These are phyloP conservation scores for Boletus patriciae DNA, from an alignment of 768 basidiomycete species.

Conservation along the genomic window DNA sequence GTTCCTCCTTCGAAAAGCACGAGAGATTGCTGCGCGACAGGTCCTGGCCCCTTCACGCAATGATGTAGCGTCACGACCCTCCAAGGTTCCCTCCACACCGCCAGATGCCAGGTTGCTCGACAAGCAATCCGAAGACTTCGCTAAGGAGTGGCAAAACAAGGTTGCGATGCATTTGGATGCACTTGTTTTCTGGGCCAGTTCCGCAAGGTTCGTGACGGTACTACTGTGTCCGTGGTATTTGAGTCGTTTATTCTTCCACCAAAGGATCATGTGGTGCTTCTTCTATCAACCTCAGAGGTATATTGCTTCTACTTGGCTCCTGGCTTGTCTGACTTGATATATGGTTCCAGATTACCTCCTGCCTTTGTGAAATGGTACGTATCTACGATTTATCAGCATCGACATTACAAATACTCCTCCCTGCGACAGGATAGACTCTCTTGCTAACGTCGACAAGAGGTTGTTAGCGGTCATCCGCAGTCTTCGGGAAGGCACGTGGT, in stretches of 20 bases:
- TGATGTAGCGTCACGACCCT: not conserved
- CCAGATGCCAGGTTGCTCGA: not conserved
- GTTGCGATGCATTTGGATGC: constrained; percentile 59
- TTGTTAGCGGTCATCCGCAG: constrained; percentile 54
- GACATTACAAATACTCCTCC: not conserved
- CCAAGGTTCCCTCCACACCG: not conserved
- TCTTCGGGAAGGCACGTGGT: constrained; percentile 57
- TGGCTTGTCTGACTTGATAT: constrained; percentile 2
- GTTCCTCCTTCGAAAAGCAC: constrained; percentile 39
- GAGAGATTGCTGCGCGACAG: not conserved
- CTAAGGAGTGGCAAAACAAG: constrained; percentile 31
- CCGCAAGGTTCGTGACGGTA: constrained; percentile 56
- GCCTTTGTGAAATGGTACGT: constrained; percentile 63
- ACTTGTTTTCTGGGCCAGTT: constrained; percentile 73
- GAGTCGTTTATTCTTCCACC: constrained; percentile 2
- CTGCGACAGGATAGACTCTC: constrained; percentile 54
- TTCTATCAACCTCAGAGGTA: constrained; percentile 76
- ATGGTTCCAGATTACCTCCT: constrained; percentile 36
- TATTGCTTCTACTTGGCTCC: not conserved
- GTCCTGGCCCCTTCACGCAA: not conserved
- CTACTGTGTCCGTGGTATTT: not conserved
- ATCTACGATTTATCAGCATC: not conserved
- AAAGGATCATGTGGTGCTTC: constrained; percentile 88
- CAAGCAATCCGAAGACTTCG: constrained; percentile 21
- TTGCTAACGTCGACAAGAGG: constrained; percentile 67